A percentile compares a stretch with the other conserved stretches of the same genome.
These are phyloP conservation scores for Ogataea methylovora DNA, from an alignment of 805 yeast genomes.

Conservation along the genomic window DNA sequence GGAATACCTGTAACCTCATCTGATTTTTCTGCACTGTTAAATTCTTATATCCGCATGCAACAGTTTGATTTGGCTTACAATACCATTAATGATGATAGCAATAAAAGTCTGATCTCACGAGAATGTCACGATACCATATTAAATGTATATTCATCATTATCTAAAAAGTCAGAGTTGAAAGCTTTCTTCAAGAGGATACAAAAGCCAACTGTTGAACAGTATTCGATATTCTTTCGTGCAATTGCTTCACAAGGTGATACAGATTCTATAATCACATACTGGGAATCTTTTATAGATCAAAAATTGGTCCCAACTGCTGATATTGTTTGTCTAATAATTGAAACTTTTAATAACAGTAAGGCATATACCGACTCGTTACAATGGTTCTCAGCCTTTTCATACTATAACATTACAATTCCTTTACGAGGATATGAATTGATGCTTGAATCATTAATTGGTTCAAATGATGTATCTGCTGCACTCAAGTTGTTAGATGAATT, in stretches of 20 bases:
- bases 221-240: conserved; percentile 53
- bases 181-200: too few species aligned
- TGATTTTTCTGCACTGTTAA: too few species aligned
- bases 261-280: too few species aligned
- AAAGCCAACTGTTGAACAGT: too few species aligned
- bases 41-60: too few species aligned
- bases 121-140: too few species aligned
- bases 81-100: too few species aligned
- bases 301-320: conserved; percentile 37
- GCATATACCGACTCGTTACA: conserved; percentile 28
- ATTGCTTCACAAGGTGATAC: conserved; percentile 47
- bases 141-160: too few species aligned
- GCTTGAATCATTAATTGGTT: conserved; percentile 27
- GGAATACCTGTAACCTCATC: too few species aligned
- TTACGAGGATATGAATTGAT: conserved; percentile 26
- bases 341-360: conserved; percentile 29
- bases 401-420: conserved; percentile 21
- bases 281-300: conserved; percentile 33
- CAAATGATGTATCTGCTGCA: conserved; percentile 28
- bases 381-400: conserved; percentile 28
- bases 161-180: too few species aligned
- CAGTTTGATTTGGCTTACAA: too few species aligned
- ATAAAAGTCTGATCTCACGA: too few species aligned
- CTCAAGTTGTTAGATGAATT: conserved; percentile 24
- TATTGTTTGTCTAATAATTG: conserved; percentile 39